Base-by-base conservation (phyloP, 2,329 filamentous ascomycete species). In the Emergomyces orientalis region DNA sequence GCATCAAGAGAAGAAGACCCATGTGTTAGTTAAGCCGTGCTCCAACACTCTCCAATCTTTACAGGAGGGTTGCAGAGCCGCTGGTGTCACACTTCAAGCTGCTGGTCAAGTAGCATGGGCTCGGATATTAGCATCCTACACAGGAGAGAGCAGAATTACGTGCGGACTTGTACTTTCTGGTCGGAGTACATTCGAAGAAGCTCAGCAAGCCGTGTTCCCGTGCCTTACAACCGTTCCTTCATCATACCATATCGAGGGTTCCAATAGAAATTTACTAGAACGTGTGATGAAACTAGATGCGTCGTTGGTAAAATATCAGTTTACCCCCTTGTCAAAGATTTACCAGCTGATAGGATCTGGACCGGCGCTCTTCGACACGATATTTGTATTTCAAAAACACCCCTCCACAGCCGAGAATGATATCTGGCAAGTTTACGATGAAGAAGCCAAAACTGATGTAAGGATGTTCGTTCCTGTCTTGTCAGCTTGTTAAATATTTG, bases 91-190 rank as follows among this genome's bases (percentile, higher is more conserved):
- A 0, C 73, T 95, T 14, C 91, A 95, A 73, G 86, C 88, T 3
- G 82, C 85, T 1, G 83, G 90, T 0, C 88, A 96, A 72, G 87
- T 86, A 2, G 84, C 89, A 1, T 97, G 92, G 92, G 82, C 88
- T 2, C 81, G 86, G 8, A 70, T 97, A 0, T 79, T 97, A 0
- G 81, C 88, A 0, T 84, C 86, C 0, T 96, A 96, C 69, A 81
- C 87, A 17, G 91, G 91, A 1, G 91, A 96, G 70, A 70, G 77
- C 2, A 81, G 81, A 6, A 86, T 94, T 0, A 87, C 87, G 0
- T 96, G 94, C 71, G 93, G 92, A 0, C 81, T 89, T 17, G 89
- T 92, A 0, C 79, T 96, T 8, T 92, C 92, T 9, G 91, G 91
- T 0, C 81, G 91, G 41, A 85, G 78, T 37, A 70, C 82, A 3